Conservation (phyloP, 2,329 filamentous ascomycete genomes). For the Hymenoscyphus occultus region DNA sequence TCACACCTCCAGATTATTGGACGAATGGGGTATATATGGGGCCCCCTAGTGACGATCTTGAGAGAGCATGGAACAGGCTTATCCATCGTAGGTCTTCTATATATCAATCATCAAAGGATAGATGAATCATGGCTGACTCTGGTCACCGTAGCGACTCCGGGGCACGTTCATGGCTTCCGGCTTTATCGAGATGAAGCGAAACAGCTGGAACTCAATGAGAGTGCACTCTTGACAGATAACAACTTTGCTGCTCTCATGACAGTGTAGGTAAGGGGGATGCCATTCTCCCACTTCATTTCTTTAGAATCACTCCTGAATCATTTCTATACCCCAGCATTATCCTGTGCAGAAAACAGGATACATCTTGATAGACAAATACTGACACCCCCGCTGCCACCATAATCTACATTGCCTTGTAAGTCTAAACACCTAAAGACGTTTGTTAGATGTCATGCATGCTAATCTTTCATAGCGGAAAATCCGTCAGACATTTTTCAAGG, state of each 20-base stretch:
- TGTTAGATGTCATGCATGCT: too few relatives aligned
- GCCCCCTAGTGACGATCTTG: not conserved
- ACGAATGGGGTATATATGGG: conserved; percentile 6
- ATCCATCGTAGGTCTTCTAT: conserved; percentile 2
- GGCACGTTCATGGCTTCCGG: conserved; percentile 6
- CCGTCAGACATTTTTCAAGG: conserved; percentile 6
- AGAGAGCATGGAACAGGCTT: conserved; percentile 8
- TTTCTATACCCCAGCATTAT: too few relatives aligned
- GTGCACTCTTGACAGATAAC: conserved; percentile 7
- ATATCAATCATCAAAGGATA: not conserved
- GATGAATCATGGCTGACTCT: not conserved
- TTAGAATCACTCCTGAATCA: too few relatives aligned
- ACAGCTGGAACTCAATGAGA: conserved; percentile 5
- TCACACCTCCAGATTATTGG: conserved; percentile 7
- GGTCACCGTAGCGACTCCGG: not conserved
- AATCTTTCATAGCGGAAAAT: too few relatives aligned
- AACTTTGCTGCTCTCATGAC: conserved; percentile 9
- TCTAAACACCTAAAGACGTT: too few relatives aligned
- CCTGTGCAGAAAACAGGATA: too few relatives aligned
- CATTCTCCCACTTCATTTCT: too few relatives aligned
- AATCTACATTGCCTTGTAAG: conserved; percentile 8
- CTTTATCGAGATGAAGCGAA: conserved; percentile 10
- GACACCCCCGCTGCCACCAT: not conserved
- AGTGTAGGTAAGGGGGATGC: not conserved
- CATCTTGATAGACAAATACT: not conserved